Evolutionary conservation across 495 filamentous ascomycete species (phyloP), one percentile per base, ranked within the genome.

Genomic region (Bacidia rubella): DNA sequence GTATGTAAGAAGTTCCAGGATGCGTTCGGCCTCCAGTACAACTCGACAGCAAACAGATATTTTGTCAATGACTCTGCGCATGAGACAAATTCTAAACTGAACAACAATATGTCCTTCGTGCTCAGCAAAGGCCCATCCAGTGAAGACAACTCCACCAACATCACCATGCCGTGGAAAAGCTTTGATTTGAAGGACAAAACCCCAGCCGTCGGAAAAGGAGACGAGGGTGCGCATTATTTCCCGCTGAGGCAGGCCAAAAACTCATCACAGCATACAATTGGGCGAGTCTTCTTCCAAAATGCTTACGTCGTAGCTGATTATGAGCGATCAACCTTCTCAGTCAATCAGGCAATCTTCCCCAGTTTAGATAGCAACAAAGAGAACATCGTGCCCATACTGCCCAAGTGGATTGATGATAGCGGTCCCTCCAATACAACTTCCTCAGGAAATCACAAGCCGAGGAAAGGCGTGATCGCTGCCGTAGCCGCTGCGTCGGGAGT

Each of bases 201-300:
- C 46, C 71, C 70, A 0, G 57, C 70, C 0, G 56, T 70, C 12
- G 42, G 58, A 0, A 65, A 66, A 23, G 21, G 23, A 26, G 51
- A 62, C 11, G 54, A 52, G n/a, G 56, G 54, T 1, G 47, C 48
- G 17, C 58, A 62, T 21, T 79, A 78, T 54, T 81, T 78, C 50
- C 77, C 77, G 0, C 61, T 81, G n/a, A 66, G 67, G 38, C 62
- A 70, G 15, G 73, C 71, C 7, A 59, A 60, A 22, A 72, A 74
- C 54, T 55, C 67, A 11, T 65, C 60, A 0, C 75, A 78, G 51
- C 79, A 75, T 58, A 70, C 70, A 0, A 63, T 81, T 1, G 77
- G 76, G 1, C 65, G 77, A 20, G 65, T 68, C 2, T 79, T 81
- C 42, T 57, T 81, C 15, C 77, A 79, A 60, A 76, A 79, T 64